Base-by-base conservation (phyloP, 2,329 filamentous ascomycete species). In the Blastomyces gilchristii region DNA sequence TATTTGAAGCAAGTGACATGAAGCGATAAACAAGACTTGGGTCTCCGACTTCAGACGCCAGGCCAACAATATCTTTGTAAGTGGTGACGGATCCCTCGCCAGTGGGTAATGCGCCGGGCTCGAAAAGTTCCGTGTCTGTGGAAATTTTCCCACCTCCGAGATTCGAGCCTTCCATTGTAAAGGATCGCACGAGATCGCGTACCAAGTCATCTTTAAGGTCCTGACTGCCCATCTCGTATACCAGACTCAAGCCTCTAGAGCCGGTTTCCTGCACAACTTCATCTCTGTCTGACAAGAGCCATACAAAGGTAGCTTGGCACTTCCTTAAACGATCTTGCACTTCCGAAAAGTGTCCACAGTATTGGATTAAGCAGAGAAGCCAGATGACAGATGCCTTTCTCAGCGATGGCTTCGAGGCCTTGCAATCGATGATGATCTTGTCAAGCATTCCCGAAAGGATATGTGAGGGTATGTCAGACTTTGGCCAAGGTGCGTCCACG, bases 21-120 rank as follows among this genome's bases (percentile, higher is more conserved):
- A 99, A 97, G 65, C 92, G 91, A 79, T 99, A 99, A 0, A 97
- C 90, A n/a, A 99, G 80, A 68, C 89, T 92, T 64, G 94, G 93
- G 70, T 99, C 93, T 12, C 94, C 94, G 43, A 97, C 92, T 76
- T 99, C 94, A 53, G 93, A 90, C n/a, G 94, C 94, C 58, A 99
- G 80, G 68, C 83, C 94, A 75, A 99, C 89, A 68, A 99, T 97
- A 71, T 99, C 94, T 73, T 96, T 96, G 79, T 99, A 99, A 0
- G 93, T 97, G 0, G 91, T 97, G 62, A 97, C 85, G 0, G 91
- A 91, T 8, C 91, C 91, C 67, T 96, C 91, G 3, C 92, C 91
- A 0, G 92, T 97, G 0, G 92, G 92, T 14, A 97, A 76, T 2
- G 90, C 90, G 6, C 94, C 94, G 0, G 90, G 88, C 64, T 97